Percentiles rank a stretch among this genome's conserved stretches.
Evolutionary conservation across 75 land plant species (phyloP).

Genomic region (Sequoiadendron giganteum): DNA sequence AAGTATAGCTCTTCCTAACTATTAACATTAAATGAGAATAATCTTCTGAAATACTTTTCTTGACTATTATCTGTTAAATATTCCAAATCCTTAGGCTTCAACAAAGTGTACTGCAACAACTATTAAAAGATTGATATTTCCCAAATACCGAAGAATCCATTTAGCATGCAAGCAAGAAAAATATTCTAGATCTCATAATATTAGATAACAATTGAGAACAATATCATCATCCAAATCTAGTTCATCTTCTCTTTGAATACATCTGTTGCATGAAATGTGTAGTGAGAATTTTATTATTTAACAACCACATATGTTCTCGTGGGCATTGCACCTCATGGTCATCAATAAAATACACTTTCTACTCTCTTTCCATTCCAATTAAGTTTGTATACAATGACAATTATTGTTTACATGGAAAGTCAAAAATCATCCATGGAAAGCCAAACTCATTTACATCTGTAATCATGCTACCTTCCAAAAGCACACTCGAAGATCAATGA

Average conservation of each 20-base stretch:
- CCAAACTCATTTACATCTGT: neutral
- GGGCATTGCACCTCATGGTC: neutral
- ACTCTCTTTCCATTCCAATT: neutral
- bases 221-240: neutral
- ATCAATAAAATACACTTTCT: neutral
- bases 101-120: neutral
- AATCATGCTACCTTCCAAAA: neutral
- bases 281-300: neutral
- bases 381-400: too few relatives aligned
- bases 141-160: neutral
- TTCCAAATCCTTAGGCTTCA: neutral
- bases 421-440: neutral
- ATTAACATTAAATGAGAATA: neutral
- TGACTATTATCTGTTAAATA: too few relatives aligned
- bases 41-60: too few relatives aligned
- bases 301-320: neutral
- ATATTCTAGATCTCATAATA: too few relatives aligned
- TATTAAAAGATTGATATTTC: neutral
- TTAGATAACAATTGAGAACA: neutral
- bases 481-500: neutral
- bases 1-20: too few relatives aligned
- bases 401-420: neutral
- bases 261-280: neutral
- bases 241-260: too few relatives aligned
- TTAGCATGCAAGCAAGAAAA: too few relatives aligned